These are phyloP conservation scores for Hyaloscypha variabilis DNA, from an alignment of 495 filamentous ascomycete species.

Conservation along the genomic window DNA sequence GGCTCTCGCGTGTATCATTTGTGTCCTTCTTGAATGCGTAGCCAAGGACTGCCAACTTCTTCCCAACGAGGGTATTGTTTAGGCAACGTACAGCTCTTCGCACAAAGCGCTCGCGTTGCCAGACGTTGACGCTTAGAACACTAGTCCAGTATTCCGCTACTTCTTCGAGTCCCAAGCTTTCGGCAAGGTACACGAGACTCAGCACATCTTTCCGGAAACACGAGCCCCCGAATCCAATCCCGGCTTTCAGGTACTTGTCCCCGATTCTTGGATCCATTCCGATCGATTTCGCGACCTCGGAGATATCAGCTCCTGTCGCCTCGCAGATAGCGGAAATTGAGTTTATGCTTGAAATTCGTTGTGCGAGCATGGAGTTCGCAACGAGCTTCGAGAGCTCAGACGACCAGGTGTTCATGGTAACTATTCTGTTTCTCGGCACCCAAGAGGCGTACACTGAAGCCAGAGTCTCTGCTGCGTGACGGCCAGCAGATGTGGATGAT, in stretches of 20 bases:
- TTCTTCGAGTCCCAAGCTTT: constrained; percentile 68
- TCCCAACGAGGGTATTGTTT: constrained; percentile 68
- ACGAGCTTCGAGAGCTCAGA: constrained; percentile 81
- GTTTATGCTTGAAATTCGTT: constrained; percentile 84
- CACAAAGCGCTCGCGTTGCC: constrained; percentile 70
- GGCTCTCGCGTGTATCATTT: constrained; percentile 73
- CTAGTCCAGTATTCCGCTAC: constrained; percentile 78
- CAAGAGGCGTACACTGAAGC: constrained; percentile 70
- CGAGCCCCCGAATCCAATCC: constrained; percentile 78
- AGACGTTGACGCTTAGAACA: constrained; percentile 77
- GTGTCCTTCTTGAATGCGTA: constrained; percentile 87
- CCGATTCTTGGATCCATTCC: constrained; percentile 76
- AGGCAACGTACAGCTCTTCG: constrained; percentile 65
- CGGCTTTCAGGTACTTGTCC: constrained; percentile 72
- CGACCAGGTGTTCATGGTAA: constrained; percentile 77
- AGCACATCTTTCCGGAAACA: constrained; percentile 86
- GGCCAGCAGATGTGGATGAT: constrained; percentile 54
- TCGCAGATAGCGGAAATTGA: constrained; percentile 81
- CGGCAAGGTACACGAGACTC: constrained; percentile 73
- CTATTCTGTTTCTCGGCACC: constrained; percentile 66
- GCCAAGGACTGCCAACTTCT: constrained; percentile 75
- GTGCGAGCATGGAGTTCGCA: constrained; percentile 80
- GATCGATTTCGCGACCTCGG: constrained; percentile 70
- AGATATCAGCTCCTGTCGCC: constrained; percentile 72
- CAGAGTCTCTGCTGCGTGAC: constrained; percentile 62